Evolutionary conservation across 768 basidiomycete genomes (phyloP), one percentile per base, ranked within the genome.

Genomic region (Naganishia friedmannii): DNA sequence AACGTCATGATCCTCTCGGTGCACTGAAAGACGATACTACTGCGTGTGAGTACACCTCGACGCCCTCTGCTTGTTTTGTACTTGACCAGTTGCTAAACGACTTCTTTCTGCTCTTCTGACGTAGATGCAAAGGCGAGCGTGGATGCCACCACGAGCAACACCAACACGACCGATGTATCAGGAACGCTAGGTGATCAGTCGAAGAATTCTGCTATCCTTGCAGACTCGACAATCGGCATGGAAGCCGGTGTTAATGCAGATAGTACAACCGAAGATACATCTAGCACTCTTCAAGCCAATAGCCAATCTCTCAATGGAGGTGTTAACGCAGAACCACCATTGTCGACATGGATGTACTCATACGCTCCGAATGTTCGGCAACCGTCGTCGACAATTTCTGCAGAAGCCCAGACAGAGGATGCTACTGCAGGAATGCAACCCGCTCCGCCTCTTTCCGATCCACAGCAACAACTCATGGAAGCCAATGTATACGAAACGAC

Each of bases 331-430:
- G 42, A 15, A 28, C 34, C 34, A 2, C 21, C 31, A n/a, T 34
- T 21, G 21, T 63, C 60, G 19, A 42, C 37, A 45, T 63, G 60
- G 60, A 23, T 42, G 8, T 63, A 63, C 29, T 42, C 60, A 39
- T 63, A 63, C 26, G 60, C 42, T n/a, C 60, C 60, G 2, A 34
- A 23, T 10, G 26, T 29, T 3, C 60, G 60, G 37, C 60, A 26
- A 12, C n/a, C 37, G 6, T 15, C 42, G 21, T 26, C 23, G 6
- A 0, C n/a, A 28, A 10, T 42, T 6, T 13, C 39, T 26, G 23
- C 39, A 13, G 60, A 26, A 2, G 26, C 42, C 60, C 21, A 9
- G 60, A 2, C n/a, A 26, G 60, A 39, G 4, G 26, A 28, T 1
- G 13, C 4, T 63, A 19, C 23, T 5, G 6, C 21, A 42, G 39